These are phyloP conservation scores for Trichaptum fuscoviolaceum DNA, from an alignment of 768 basidiomycete genomes.

Conservation along the genomic window DNA sequence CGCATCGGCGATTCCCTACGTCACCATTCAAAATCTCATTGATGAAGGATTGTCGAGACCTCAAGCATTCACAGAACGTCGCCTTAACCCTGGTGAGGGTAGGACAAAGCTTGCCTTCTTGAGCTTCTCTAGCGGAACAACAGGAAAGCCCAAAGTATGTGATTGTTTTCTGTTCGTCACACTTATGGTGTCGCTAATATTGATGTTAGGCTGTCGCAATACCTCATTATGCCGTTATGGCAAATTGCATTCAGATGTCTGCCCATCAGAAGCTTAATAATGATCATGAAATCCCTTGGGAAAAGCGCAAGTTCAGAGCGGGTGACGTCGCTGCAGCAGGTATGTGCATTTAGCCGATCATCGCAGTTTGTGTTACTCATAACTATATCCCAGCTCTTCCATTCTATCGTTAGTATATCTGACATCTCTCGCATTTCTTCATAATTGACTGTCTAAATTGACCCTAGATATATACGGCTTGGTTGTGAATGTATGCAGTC, in stretches of 20 bases:
- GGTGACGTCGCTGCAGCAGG: conserved; percentile 61
- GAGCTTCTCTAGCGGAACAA: conserved; percentile 73
- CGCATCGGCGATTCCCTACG: conserved; percentile 2
- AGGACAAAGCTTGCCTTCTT: conserved; percentile 67
- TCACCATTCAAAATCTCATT: conserved; percentile 44
- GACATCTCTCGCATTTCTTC: neutral
- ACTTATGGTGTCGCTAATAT: neutral
- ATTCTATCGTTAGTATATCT: conserved; percentile 11
- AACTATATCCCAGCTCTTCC: conserved; percentile 19
- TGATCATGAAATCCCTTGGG: conserved; percentile 35
- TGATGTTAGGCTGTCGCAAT: conserved; percentile 46
- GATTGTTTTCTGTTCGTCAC: neutral
- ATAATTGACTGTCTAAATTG: neutral
- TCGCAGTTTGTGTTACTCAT: neutral
- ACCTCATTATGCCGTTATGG: conserved; percentile 52
- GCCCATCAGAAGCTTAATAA: conserved; percentile 43
- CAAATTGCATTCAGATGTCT: conserved; percentile 58
- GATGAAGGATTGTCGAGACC: conserved; percentile 38
- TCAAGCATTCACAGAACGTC: conserved; percentile 42
- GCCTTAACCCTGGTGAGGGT: conserved; percentile 51
- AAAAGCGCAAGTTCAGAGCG: conserved; percentile 48
- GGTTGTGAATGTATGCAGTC: conserved; percentile 44
- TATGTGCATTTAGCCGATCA: conserved; percentile 20
- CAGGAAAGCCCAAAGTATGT: conserved; percentile 54
- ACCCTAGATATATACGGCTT: conserved; percentile 32